Evolutionary conservation across 2,329 filamentous ascomycete genomes (phyloP).

Genomic region (Ustulina deusta): DNA sequence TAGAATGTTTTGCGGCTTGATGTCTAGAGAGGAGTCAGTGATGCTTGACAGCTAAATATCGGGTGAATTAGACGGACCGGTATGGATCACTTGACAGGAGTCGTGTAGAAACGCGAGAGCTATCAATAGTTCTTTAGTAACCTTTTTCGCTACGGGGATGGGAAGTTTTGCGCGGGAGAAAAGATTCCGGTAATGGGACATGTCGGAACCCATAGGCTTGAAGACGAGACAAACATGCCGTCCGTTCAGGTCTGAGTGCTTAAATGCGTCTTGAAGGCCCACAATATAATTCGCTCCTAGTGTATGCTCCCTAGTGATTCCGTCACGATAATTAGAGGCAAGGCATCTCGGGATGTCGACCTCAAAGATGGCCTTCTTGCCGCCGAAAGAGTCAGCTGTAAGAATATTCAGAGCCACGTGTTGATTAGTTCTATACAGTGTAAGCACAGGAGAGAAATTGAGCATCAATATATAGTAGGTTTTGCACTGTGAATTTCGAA

Average conservation of each 20-base stretch:
- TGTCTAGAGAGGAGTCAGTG: constrained; percentile 4
- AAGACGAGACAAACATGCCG: too few species aligned
- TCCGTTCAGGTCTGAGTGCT: too few species aligned
- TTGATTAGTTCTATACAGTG: constrained; percentile 4
- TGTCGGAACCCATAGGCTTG: too few species aligned
- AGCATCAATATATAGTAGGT: background rate
- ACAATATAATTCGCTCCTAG: too few species aligned
- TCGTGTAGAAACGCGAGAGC: constrained; percentile 14
- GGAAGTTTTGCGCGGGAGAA: constrained; percentile 3
- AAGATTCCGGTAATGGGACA: constrained; percentile 1
- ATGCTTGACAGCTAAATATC: constrained; percentile 1
- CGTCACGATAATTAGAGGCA: too few species aligned
- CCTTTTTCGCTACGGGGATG: constrained; percentile 5
- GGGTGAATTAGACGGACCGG: constrained; percentile 4
- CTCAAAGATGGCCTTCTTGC: too few species aligned
- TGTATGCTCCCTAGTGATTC: too few species aligned
- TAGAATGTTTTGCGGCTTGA: constrained; percentile 10
- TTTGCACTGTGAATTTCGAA: constrained; percentile 7
- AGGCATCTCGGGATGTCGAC: too few species aligned
- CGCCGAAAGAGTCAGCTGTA: too few species aligned
- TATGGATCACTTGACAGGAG: constrained; percentile 11
- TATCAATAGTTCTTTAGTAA: constrained; percentile 3
- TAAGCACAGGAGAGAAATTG: background rate
- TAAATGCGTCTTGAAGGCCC: too few species aligned
- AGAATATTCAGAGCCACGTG: constrained; percentile 12